Evolutionary conservation across 371 early-diverging fungal species (phyloP), one percentile per base, ranked within the genome.

Genomic region (Lichtheimia hyalospora): DNA sequence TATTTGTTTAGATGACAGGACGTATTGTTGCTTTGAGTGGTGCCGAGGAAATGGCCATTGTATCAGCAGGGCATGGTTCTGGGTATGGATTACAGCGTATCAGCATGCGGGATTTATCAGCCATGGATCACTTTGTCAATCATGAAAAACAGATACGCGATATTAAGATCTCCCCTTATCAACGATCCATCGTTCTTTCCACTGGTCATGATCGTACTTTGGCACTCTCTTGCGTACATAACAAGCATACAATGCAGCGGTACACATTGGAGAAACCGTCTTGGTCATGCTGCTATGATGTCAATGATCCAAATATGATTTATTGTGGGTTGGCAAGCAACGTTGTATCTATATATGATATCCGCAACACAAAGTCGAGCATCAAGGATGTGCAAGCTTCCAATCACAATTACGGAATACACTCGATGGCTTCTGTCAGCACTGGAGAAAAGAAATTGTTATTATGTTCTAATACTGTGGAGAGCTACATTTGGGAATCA

Each of bases 321-420:
- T 75, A 75, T 18, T 79, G 79, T 63, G 79, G 79, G 6, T 21
- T 71, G 3, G 60, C 59, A 2, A 69, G 65, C 20, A 66, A 68
- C 18, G 61, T 64, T 4, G 43, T 75, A 2, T 53, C 67, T 46
- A 48, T 79, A 0, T 79, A 59, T 58, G 79, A 79, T 40, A 62
- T 68, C 13, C 67, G 79, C 10, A 74, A 75, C 28, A 75, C 76
- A 3, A 74, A 63, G 23, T 27, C 10, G 10, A 34, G 34, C 10
- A 2, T 34, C 10, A 34, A 34, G 34, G 34, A 34, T 34, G 8
- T 34, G 10, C 34, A 34, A 34, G 34, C 34, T 8, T 8, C 34
- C 8, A 8, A 4, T 34, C 34, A 34, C 5, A 28, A 27, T 16
- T 48, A 44, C 14, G 46, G 62, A 7, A 40, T 62, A 21, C 67